A percentile compares a stretch with the other conserved stretches of the same genome.
These are phyloP conservation scores for Zelopaecilomyces penicillatus DNA, from an alignment of 2,329 filamentous ascomycete genomes.

Conservation along the genomic window DNA sequence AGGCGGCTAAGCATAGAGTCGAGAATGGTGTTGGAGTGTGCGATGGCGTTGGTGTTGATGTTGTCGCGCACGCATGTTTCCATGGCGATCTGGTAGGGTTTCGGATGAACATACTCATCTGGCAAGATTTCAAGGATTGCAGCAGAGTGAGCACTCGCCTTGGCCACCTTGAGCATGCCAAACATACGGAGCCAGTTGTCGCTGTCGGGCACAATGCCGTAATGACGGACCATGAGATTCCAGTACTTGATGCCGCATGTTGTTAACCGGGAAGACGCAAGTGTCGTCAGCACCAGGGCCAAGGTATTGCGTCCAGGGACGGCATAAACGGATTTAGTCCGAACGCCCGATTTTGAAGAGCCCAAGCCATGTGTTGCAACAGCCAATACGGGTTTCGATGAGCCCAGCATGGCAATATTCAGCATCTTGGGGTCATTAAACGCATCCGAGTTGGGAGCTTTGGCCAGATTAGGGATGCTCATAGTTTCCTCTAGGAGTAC, in stretches of 20 bases:
- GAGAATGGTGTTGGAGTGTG: constrained; percentile 56
- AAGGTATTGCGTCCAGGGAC: constrained; percentile 51
- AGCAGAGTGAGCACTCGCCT: constrained; percentile 54
- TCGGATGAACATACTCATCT: constrained; percentile 30
- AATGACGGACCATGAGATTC: constrained; percentile 56
- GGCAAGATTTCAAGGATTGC: constrained; percentile 51
- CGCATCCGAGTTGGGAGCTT: constrained; percentile 15
- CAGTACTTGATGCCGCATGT: constrained; percentile 68
- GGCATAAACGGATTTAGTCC: constrained; percentile 25
- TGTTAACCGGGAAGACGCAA: constrained; percentile 51
- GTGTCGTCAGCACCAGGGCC: constrained; percentile 58
- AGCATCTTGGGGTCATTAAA: constrained; percentile 14
- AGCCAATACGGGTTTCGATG: constrained; percentile 10
- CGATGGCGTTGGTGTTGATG: constrained; percentile 62
- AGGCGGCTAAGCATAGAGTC: constrained; percentile 46
- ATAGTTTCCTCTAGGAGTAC: constrained; percentile 75
- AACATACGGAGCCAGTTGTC: constrained; percentile 64
- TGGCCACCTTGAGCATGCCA: constrained; percentile 54
- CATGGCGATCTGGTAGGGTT: constrained; percentile 65
- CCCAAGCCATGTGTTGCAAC: no score
- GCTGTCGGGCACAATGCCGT: constrained; percentile 60
- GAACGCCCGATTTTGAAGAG: constrained; percentile 3
- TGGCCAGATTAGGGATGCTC: constrained; percentile 54
- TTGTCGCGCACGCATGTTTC: constrained; percentile 66
- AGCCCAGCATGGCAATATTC: constrained; percentile 11